Evolutionary conservation across 495 filamentous ascomycete species (phyloP).

Genomic region (Aspergillus nidulans): DNA sequence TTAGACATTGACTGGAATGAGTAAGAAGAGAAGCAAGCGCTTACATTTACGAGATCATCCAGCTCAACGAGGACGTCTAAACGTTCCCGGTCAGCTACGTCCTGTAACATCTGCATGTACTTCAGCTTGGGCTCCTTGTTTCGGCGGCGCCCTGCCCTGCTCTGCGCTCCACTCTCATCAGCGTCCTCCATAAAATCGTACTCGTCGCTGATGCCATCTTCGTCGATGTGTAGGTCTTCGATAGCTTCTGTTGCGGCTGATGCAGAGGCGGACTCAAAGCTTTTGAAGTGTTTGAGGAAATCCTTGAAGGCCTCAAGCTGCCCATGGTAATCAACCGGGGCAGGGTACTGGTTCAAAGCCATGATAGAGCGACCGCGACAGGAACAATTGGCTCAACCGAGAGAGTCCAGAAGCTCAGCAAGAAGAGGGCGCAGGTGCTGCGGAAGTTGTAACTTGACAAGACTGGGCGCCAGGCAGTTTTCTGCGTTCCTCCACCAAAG

Average conservation of each 20-base stretch:
- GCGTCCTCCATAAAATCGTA: conserved; percentile 93
- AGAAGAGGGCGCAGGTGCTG: conserved; percentile 14
- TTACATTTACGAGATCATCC: conserved; percentile 75
- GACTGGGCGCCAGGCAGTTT: conserved; percentile 9
- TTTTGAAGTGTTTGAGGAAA: conserved; percentile 87
- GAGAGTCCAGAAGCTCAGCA: conserved; percentile 6
- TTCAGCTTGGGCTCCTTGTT: conserved; percentile 64
- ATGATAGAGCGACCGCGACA: conserved; percentile 46
- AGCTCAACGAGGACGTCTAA: conserved; percentile 80
- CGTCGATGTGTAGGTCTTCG: conserved; percentile 79
- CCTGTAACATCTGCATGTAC: conserved; percentile 87
- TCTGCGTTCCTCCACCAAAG: conserved; percentile 4
- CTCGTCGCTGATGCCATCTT: conserved; percentile 83
- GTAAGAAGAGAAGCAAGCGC: conserved; percentile 5
- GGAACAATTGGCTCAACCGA: conserved; percentile 16
- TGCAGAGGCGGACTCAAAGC: conserved; percentile 63
- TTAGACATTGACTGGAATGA: neutral
- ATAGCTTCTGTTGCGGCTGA: conserved; percentile 69
- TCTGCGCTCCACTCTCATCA: conserved; percentile 47
- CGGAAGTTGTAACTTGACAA: conserved; percentile 7
- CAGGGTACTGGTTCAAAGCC: conserved; percentile 71
- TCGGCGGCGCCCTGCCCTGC: conserved; percentile 32
- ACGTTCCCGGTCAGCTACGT: conserved; percentile 72
- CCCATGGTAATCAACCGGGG: conserved; percentile 77
- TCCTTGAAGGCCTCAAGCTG: conserved; percentile 86